A percentile compares a stretch with the other conserved stretches of the same genome.
phyloP scores from a whole-genome alignment of 371 early-diverging fungal species.

The Sporodiniella umbellata region DNA sequence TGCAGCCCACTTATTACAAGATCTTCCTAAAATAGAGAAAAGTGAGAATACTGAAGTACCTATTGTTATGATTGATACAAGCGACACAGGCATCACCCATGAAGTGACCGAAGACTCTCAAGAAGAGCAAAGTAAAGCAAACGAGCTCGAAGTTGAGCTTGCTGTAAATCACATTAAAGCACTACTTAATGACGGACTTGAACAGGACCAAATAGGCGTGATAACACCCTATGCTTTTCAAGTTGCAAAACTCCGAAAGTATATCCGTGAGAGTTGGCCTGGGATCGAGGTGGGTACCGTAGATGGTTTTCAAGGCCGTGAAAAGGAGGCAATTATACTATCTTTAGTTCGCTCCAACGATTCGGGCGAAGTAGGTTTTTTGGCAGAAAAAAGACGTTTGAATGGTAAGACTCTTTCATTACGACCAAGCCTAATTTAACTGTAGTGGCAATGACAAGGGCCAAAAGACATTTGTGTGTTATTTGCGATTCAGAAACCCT shows the following conservation, averaged over 20 bases:
- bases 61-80: slow-evolving; percentile 76
- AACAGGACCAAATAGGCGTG: slow-evolving; percentile 68
- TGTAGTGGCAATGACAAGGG: slow-evolving; percentile 90
- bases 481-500: slow-evolving; percentile 78
- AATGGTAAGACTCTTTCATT: slow-evolving; percentile 71
- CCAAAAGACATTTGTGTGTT: slow-evolving; percentile 85
- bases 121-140: slow-evolving; percentile 63
- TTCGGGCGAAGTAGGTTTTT: slow-evolving; percentile 83
- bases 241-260: slow-evolving; percentile 49
- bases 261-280: slow-evolving; percentile 36
- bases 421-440: too few species aligned
- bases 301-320: slow-evolving; percentile 97
- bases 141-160: slow-evolving; percentile 73
- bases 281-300: slow-evolving; percentile 82
- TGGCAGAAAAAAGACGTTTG: slow-evolving; percentile 81
- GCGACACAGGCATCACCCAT: slow-evolving; percentile 55
- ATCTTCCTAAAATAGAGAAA: slow-evolving; percentile 54
- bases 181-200: slow-evolving; percentile 66
- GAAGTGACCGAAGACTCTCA: slow-evolving; percentile 53
- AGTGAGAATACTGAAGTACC: slow-evolving; percentile 62
- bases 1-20: slow-evolving; percentile 58
- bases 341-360: slow-evolving; percentile 87
- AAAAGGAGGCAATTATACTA: slow-evolving; percentile 89
- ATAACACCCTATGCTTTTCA: slow-evolving; percentile 89
- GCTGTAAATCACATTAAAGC: slow-evolving; percentile 58